Evolutionary conservation across 805 yeast genomes (phyloP), one percentile per base, ranked within the genome.

Genomic region (Ogataea pini): DNA sequence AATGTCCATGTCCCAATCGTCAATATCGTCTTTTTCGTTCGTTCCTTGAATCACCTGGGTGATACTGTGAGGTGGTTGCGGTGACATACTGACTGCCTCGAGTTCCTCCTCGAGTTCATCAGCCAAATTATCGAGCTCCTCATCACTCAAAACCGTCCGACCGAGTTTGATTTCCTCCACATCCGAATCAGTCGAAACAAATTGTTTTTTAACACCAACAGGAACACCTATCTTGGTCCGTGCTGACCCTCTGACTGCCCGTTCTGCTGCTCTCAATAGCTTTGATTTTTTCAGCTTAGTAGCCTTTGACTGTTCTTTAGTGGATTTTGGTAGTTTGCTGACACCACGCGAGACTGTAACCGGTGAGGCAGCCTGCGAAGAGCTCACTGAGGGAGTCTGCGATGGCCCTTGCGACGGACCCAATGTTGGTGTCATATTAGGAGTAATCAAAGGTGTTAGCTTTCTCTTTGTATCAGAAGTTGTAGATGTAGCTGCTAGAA

Each of bases 101-200:
- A 55, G 37, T 37, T 58, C 64, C 19, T 56, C 55, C 38, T 58
- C 64, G 16, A 63, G 39, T 44, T 61, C 65, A 36, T 54, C 59
- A 1, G 59, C 58, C 36, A 62, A 47, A 20, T 50, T 48, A 2
- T 56, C 61, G 5, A 62, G 27, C 31, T 62, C 65, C 8, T 59
- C 57, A 27, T 60, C 64, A 27, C 56, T 51, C 20, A 54, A 17
- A 1, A 27, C 17, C 22, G 27, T 25, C 7, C 47, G 22, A 7
- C 14, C 48, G 2, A 55, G 39, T 31, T 49, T 58, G 25, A 58
- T 50, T 31, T 55, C 52, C 19, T 58, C 60, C 9, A 54, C 46
- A 36, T 56, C 62, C 1, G 56, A 52, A 4, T 55, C 59, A 19
- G 36, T 33, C 24, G 50, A 24, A 6, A 39, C 18, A 3, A 33